Percentiles rank a stretch among this genome's conserved stretches.
phyloP scores from a whole-genome alignment of 2,329 filamentous ascomycete genomes.

The Fusarium musae region DNA sequence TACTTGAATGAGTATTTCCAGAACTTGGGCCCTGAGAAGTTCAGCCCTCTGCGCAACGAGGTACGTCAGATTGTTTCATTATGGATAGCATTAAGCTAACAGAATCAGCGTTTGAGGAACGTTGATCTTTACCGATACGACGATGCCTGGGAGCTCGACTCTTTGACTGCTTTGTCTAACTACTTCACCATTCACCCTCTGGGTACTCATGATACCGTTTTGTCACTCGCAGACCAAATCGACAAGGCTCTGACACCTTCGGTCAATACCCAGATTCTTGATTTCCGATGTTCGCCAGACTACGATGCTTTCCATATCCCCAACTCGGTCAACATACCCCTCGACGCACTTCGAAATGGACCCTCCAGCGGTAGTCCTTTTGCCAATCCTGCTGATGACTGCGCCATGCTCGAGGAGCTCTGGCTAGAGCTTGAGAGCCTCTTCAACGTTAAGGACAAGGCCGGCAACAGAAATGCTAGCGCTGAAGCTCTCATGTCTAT shows the following conservation, averaged over 20 bases:
- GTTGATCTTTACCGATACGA: slow-evolving; percentile 67
- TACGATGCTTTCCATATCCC: slow-evolving; percentile 58
- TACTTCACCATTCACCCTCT: slow-evolving; percentile 48
- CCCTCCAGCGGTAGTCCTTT: slow-evolving; percentile 44
- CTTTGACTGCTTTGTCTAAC: slow-evolving; percentile 51
- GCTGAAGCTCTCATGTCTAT: slow-evolving; percentile 45
- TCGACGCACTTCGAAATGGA: slow-evolving; percentile 51
- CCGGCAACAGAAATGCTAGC: slow-evolving; percentile 43
- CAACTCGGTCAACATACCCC: slow-evolving; percentile 58
- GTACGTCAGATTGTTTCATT: slow-evolving; percentile 25
- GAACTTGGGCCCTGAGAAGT: slow-evolving; percentile 60
- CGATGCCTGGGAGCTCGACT: slow-evolving; percentile 62
- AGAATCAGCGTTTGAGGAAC: slow-evolving; percentile 54
- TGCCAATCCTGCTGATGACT: slow-evolving; percentile 58
- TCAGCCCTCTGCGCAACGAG: slow-evolving; percentile 59
- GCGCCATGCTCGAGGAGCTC: slow-evolving; percentile 56
- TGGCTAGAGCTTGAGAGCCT: slow-evolving; percentile 61
- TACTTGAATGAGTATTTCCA: slow-evolving; percentile 69
- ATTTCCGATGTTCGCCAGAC: slow-evolving; percentile 56
- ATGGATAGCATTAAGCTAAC: slow-evolving; percentile 24
- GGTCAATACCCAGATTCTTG: slow-evolving; percentile 54
- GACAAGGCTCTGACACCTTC: slow-evolving; percentile 41
- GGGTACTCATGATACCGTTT: slow-evolving; percentile 38
- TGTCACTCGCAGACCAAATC: slow-evolving; percentile 42
- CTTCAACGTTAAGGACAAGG: slow-evolving; percentile 51